These are phyloP conservation scores for Phytophthora palmivora DNA, from an alignment of 352 stramenopile species.

Conservation along the genomic window DNA sequence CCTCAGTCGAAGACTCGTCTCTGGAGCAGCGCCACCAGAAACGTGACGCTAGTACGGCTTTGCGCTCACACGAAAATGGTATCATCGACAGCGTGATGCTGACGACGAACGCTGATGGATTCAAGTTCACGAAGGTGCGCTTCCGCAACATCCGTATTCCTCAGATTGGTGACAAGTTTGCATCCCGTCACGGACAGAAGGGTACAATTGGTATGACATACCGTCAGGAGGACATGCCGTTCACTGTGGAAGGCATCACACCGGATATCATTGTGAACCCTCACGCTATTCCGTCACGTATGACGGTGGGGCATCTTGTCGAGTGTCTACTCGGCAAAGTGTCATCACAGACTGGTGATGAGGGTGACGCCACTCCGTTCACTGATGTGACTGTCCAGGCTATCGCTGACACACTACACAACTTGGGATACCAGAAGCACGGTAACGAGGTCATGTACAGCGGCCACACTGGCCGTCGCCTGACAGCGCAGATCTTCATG, in stretches of 20 bases:
- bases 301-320: constrained; percentile 99
- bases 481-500: constrained; percentile 99
- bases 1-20: constrained; percentile 80
- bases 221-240: constrained; percentile 99
- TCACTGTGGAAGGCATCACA: constrained; percentile 98
- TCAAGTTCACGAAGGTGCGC: constrained; percentile 98
- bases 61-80: constrained; percentile 98
- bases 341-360: constrained; percentile 95
- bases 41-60: constrained; percentile 96
- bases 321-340: constrained; percentile 99
- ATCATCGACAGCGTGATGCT: constrained; percentile 99
- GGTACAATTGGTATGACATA: constrained; percentile 99
- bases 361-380: constrained; percentile 99
- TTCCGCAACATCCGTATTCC: constrained; percentile 99
- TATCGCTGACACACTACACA: constrained; percentile 94
- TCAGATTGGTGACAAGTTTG: constrained; percentile 99
- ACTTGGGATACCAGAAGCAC: constrained; percentile 98
- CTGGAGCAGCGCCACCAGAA: constrained; percentile 94
- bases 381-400: constrained; percentile 98
- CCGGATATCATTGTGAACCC: constrained; percentile 99
- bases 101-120: constrained; percentile 97
- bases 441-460: constrained; percentile 99
- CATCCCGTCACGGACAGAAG: constrained; percentile 91
- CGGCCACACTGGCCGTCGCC: constrained; percentile 97
- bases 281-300: constrained; percentile 99